Conservation (phyloP, 192 early-diverging fungal genomes). For the Rhizophagus clarus region DNA sequence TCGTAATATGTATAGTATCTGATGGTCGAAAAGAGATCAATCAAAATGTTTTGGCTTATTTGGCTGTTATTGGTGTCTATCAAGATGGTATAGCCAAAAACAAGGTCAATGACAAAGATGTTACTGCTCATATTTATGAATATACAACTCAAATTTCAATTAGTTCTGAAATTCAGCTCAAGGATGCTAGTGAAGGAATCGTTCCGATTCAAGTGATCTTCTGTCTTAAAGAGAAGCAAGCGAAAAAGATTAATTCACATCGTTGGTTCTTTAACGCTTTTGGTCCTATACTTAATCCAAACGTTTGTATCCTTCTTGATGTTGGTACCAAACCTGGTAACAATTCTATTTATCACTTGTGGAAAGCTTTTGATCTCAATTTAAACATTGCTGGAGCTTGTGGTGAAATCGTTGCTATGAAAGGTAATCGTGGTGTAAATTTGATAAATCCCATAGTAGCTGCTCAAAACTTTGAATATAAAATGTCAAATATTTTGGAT, state of each 20-base stretch:
- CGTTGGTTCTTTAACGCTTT: conserved; percentile 75
- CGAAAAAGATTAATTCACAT: conserved; percentile 87
- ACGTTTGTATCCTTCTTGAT: conserved; percentile 65
- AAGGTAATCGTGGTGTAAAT: conserved; percentile 63
- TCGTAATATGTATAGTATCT: conserved; percentile 77
- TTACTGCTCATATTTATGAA: conserved; percentile 71
- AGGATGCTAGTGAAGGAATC: conserved; percentile 62
- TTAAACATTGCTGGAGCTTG: conserved; percentile 64
- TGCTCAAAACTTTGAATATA: conserved; percentile 72
- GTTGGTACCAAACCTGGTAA: conserved; percentile 64
- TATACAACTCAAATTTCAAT: conserved; percentile 79
- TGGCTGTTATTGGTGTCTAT: conserved; percentile 81
- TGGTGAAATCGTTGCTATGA: conserved; percentile 66
- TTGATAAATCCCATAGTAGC: conserved; percentile 62
- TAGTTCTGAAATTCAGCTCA: conserved; percentile 71
- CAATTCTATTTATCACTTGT: conserved; percentile 65
- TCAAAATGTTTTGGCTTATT: conserved; percentile 65
- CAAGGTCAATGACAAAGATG: conserved; percentile 60
- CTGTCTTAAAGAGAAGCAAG: conserved; percentile 90
- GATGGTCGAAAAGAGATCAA: conserved; percentile 81
- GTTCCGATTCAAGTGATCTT: conserved; percentile 82
- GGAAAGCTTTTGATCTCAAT: conserved; percentile 65
- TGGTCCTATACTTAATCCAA: conserved; percentile 57
- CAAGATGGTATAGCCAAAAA: conserved; percentile 77
- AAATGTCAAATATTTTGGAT: conserved; percentile 70